Evolutionary conservation across 352 stramenopile genomes (phyloP).

Genomic region (Aphanomyces stellatus): DNA sequence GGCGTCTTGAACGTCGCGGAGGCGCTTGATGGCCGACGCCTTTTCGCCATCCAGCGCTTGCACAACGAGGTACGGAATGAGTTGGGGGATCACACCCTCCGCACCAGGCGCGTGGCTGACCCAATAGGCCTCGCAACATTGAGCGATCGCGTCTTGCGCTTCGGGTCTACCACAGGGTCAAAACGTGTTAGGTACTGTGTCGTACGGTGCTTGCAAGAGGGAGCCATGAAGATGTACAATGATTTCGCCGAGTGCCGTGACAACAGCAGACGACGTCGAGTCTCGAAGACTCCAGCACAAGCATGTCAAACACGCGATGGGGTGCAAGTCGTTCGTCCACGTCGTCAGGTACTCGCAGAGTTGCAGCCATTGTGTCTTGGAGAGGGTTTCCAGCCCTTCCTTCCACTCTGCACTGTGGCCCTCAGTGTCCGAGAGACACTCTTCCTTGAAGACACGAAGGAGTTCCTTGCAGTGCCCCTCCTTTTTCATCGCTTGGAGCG

Average conservation of each 20-base stretch:
- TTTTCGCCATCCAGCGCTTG: conserved; percentile 66
- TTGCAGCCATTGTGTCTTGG: conserved; percentile 21
- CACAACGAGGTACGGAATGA: conserved; percentile 79
- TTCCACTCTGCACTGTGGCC: conserved; percentile 28
- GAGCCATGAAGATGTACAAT: conserved; percentile 6
- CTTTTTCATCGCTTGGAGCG: conserved; percentile 32
- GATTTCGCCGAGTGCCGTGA: not conserved
- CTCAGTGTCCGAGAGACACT: conserved; percentile 19
- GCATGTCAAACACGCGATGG: not conserved
- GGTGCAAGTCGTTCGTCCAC: not conserved
- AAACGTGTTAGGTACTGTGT: not conserved
- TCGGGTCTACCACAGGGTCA: conserved; percentile 23
- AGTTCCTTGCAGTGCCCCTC: conserved; percentile 14
- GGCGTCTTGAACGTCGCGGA: conserved; percentile 69
- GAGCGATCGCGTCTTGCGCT: conserved; percentile 60
- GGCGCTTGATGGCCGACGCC: conserved; percentile 33
- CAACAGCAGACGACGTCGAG: not conserved
- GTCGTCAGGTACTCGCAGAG: conserved; percentile 16
- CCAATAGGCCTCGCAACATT: conserved; percentile 71
- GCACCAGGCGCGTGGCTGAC: conserved; percentile 22
- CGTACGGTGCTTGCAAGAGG: conserved; percentile 1
- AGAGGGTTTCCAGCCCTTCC: conserved; percentile 26
- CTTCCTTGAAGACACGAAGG: not conserved
- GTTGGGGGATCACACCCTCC: conserved; percentile 53
- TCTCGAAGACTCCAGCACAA: not conserved